Percentiles rank a stretch among this genome's conserved stretches.
phyloP scores from a whole-genome alignment of 805 yeast species.

The Candida tibetensis region DNA sequence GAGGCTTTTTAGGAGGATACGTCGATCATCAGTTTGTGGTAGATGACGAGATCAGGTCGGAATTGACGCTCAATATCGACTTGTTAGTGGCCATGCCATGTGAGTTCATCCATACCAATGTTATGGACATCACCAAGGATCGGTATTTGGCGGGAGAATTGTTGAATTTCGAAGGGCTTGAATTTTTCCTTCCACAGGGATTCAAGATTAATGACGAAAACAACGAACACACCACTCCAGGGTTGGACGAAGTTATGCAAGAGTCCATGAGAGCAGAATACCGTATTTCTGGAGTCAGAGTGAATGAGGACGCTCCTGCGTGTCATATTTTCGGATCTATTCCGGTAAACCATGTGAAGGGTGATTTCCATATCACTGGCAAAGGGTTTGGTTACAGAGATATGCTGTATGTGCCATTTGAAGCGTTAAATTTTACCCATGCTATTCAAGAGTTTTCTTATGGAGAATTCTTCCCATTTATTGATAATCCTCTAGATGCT shows the following conservation, averaged over 20 bases:
- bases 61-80: constrained; percentile 72
- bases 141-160: constrained; percentile 73
- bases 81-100: constrained; percentile 84
- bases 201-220: constrained; percentile 46
- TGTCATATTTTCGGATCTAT: constrained; percentile 82
- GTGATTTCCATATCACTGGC: constrained; percentile 82
- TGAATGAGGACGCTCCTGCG: constrained; percentile 62
- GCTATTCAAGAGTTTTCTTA: constrained; percentile 82
- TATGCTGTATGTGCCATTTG: constrained; percentile 44
- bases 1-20: constrained; percentile 79
- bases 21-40: constrained; percentile 77
- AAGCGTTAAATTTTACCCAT: constrained; percentile 75
- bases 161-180: constrained; percentile 64
- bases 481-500: constrained; percentile 83
- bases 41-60: constrained; percentile 55
- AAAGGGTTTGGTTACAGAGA: constrained; percentile 64
- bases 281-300: constrained; percentile 39
- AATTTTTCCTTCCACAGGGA: constrained; percentile 52
- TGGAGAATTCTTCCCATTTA: constrained; percentile 84
- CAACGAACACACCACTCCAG: constrained; percentile 53
- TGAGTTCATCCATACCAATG: constrained; percentile 67
- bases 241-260: constrained; percentile 61
- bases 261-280: constrained; percentile 68
- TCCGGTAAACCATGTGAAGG: constrained; percentile 81
- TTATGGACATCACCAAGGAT: constrained; percentile 75